Percentiles rank a stretch among this genome's conserved stretches.
Conservation (phyloP, 108 stramenopile genomes). For the Halocafeteria seosinensis region DNA sequence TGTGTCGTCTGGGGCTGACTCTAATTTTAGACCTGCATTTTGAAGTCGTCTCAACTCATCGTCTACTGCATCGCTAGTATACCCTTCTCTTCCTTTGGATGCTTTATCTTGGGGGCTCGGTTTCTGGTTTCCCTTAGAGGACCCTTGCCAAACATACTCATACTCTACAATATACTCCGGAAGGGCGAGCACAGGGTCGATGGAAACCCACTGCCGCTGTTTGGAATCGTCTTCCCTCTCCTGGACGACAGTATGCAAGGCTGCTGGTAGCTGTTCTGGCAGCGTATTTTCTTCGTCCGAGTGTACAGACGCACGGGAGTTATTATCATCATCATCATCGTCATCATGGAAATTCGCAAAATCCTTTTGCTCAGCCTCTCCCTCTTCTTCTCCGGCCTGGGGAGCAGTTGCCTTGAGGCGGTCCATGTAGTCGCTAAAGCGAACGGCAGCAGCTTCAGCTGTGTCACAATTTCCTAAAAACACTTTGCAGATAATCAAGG, state of each 20-base stretch:
- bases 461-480: neutral
- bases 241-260: neutral
- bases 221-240: neutral
- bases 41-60: no score
- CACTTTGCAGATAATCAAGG: constrained; percentile 1
- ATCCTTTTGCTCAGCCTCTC: neutral
- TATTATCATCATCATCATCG: neutral
- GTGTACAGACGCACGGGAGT: no score
- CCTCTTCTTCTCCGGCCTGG: neutral
- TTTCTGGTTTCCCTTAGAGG: neutral
- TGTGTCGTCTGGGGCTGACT: no score
- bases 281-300: neutral
- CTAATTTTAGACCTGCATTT: no score
- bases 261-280: neutral
- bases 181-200: constrained; percentile 18
- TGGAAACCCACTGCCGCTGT: constrained; percentile 20
- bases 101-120: neutral
- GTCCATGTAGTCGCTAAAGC: neutral
- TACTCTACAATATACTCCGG: constrained; percentile 32
- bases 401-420: neutral
- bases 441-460: neutral
- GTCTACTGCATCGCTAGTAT: no score
- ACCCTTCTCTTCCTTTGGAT: no score
- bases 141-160: constrained; percentile 7
- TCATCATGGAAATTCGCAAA: neutral